These are phyloP conservation scores for Baudoinia panamericana DNA, from an alignment of 495 filamentous ascomycete species.

Conservation along the genomic window DNA sequence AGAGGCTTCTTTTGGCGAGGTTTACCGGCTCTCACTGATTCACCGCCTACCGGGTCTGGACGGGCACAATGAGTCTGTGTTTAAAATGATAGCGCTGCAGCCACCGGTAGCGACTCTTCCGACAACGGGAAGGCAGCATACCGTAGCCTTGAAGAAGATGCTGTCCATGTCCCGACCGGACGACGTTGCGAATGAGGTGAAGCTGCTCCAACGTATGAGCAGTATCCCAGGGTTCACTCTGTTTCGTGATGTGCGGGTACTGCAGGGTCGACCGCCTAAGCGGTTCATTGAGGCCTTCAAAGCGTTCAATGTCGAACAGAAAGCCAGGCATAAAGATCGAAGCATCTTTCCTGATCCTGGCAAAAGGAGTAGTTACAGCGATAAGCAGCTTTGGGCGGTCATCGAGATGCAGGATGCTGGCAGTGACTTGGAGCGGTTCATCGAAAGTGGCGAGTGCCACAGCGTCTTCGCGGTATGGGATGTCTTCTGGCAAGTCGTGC, in stretches of 20 bases:
- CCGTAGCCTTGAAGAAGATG: slow-evolving; percentile 22
- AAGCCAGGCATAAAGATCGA: slow-evolving; percentile 45
- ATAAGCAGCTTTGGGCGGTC: slow-evolving; percentile 62
- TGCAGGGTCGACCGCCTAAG: slow-evolving; percentile 53
- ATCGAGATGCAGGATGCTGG: slow-evolving; percentile 84
- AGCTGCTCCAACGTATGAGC: slow-evolving; percentile 61
- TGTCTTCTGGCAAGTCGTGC: slow-evolving; percentile 67
- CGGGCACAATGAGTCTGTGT: slow-evolving; percentile 27
- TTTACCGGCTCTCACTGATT: slow-evolving; percentile 46
- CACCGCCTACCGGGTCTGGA: slow-evolving; percentile 21
- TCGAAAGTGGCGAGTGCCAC: slow-evolving; percentile 26
- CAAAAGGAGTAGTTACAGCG: slow-evolving; percentile 40
- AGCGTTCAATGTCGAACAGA: slow-evolving; percentile 46
- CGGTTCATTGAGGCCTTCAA: slow-evolving; percentile 51
- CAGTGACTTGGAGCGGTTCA: slow-evolving; percentile 54
- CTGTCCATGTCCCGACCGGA: slow-evolving; percentile 34
- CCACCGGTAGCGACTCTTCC: slow-evolving; percentile 20
- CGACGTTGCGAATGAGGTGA: slow-evolving; percentile 52
- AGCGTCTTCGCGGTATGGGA: slow-evolving; percentile 54
- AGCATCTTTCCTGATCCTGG: slow-evolving; percentile 51
- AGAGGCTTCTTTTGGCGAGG: slow-evolving; percentile 56
- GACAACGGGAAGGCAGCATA: slow-evolving; percentile 19
- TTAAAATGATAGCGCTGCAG: slow-evolving; percentile 33
- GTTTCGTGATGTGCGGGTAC: slow-evolving; percentile 65
- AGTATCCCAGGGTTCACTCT: slow-evolving; percentile 80